Base-by-base conservation (phyloP, 2,329 filamentous ascomycete genomes). In the Scedosporium aurantiacum region DNA sequence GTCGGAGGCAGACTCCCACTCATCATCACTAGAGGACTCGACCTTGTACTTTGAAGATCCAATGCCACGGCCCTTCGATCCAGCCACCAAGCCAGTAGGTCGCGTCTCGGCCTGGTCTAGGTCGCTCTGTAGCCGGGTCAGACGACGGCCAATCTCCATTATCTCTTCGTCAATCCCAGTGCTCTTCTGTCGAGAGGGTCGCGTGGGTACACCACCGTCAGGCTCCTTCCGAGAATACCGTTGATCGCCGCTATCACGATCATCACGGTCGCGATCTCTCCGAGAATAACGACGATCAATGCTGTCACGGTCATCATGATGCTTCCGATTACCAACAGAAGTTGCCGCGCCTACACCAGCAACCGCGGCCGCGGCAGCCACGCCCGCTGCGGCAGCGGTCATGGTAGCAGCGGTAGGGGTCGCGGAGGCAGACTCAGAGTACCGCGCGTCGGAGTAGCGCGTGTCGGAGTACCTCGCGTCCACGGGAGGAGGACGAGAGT, bases 1-100 rank as follows among this genome's bases (percentile, higher is more conserved):
- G 21, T 73, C 72, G 59, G 73, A 76, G 27, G 80, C 79, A 55
- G 80, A 82, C 69, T 84, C 82, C 81, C 81, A 84, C 61, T 82
- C 81, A 50, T 83, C 78, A 37, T 79, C 80, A 58, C 72, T 68
- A 21, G 69, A 69, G 21, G 60, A 64, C 1, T 71, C 69, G n/a
- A 68, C 69, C n/a, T 72, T 69, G 23, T 70, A 70, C 66, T 72
- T 80, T 8, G 77, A 79, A 64, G 70, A 72, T 40, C 71, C 74
- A 27, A 74, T 64, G 12, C 76, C 77, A 25, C 74, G 50, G 37
- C 21, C 27, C 40, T 27, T 57, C 18, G 60, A 40, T 5, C 59
- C 59, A 21, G 59, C 6, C 41, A 69, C 66, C 18, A 76, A 62
- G 60, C 71, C 69, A 18, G 76, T 74, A 4, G 75, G 70, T 6